Conservation (phyloP, 805 yeast genomes). For the Grigorovia yakushimaensis region DNA sequence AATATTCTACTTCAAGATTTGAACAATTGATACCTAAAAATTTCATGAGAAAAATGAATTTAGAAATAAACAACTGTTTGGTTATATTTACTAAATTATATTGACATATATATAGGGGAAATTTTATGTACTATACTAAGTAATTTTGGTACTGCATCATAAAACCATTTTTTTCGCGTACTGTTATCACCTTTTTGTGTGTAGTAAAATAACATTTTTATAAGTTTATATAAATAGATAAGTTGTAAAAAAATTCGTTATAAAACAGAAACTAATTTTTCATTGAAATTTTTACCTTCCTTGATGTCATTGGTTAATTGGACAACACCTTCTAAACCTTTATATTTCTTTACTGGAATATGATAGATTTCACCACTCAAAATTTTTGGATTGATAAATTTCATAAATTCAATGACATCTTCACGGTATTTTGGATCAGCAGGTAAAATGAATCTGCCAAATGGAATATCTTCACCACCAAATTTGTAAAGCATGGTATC, state of each 20-base stretch:
- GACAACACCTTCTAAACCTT: conserved; percentile 21
- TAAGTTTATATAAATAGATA: too few relatives aligned
- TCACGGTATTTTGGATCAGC: conserved; percentile 14
- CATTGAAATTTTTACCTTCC: conserved; percentile 19
- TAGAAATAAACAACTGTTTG: too few relatives aligned
- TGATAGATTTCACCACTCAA: conserved; percentile 21
- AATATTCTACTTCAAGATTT: too few relatives aligned
- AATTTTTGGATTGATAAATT: conserved; percentile 13
- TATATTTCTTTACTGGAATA: conserved; percentile 23
- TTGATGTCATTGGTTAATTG: conserved; percentile 15
- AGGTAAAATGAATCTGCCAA: conserved; percentile 15
- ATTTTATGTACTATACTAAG: too few relatives aligned
- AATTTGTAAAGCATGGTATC: conserved; percentile 30
- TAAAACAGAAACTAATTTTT: conserved; percentile 14
- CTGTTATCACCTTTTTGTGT: too few relatives aligned
- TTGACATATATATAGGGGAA: too few relatives aligned
- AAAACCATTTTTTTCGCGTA: too few relatives aligned
- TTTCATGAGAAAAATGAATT: too few relatives aligned
- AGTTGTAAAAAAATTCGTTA: not conserved
- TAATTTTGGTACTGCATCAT: too few relatives aligned
- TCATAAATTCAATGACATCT: conserved; percentile 20
- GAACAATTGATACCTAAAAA: too few relatives aligned
- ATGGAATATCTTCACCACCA: conserved; percentile 25
- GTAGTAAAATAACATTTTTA: too few relatives aligned
- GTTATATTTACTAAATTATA: too few relatives aligned